A percentile compares a stretch with the other conserved stretches of the same genome.
Conservation (phyloP, 1,284 basidiomycete genomes). For the Trichosporon coremiiforme region DNA sequence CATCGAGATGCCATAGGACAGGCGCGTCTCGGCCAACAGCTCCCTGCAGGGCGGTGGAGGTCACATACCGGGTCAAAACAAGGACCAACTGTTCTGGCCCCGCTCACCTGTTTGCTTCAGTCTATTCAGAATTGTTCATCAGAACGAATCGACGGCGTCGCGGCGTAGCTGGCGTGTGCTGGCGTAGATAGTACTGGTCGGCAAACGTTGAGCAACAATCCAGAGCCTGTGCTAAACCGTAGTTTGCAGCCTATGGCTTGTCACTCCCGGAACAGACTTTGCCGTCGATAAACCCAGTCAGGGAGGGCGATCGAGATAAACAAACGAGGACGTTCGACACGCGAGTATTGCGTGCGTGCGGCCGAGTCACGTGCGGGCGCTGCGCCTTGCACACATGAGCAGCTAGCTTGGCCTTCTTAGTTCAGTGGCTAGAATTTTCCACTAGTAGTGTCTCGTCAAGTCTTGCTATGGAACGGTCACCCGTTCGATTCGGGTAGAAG, state of each 20-base stretch:
- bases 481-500: conserved; percentile 20
- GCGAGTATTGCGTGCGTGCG: neutral
- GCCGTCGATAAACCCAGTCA: neutral
- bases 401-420: conserved; percentile 1
- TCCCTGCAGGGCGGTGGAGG: conserved; percentile 5
- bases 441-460: conserved; percentile 11
- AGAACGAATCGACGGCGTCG: neutral
- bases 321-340: neutral
- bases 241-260: neutral
- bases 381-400: neutral
- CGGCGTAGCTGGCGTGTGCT: neutral
- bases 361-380: neutral
- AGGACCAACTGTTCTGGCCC: neutral
- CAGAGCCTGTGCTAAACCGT: too few relatives aligned
- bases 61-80: conserved; percentile 1
- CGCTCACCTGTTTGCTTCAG: neutral
- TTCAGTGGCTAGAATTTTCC: conserved; percentile 20
- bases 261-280: neutral
- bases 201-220: too few relatives aligned
- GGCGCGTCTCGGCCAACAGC: neutral
- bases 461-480: conserved; percentile 17
- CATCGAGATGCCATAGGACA: neutral
- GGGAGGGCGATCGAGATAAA: neutral
- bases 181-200: too few relatives aligned
- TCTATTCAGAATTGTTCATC: neutral